Evolutionary conservation across 306 rosid genomes (phyloP), one percentile per base, ranked within the genome.

Genomic region (Medicago arabica): DNA sequence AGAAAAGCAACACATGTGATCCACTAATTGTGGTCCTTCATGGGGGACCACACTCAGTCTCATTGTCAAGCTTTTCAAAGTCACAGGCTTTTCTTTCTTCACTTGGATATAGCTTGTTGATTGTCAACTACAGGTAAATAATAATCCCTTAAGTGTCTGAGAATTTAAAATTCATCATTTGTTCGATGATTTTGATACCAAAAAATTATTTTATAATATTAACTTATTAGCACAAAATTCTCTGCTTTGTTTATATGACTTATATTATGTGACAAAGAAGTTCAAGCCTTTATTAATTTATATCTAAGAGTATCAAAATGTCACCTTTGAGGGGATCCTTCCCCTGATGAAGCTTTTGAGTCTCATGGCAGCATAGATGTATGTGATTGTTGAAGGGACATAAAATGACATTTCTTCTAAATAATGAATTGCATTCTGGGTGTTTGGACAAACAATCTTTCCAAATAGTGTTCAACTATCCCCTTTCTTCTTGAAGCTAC

Each of bases 111-210:
- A 92, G 78, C 75, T 84, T 95, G 87, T 81, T 95, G 82, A 58
- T 89, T 80, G 97, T 95, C 49, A 95, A 95, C 77, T 95, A 95
- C 85, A 85, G 99, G 99, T 90, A 79, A 72, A 77, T 19, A 64
- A 63, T 55, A 39, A 28, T 12, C 39, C 7, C 11, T 71, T 76
- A 14, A 64, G 53, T 69, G 55, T 50, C 59, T 41, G 44, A 78
- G 41, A 80, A 6, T 60, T 59, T 62, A 46, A 34, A 66, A 16
- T 41, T 69, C 59, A 63, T 70, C 11, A 10, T 25, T 55, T 28
- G 31, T 28, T 28, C 3, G 31, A 34, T 11, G 69, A 43, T 61
- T 59, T 73, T 43, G n/a, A 47, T 74, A 17, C 12, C 31, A 4
- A 28, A 7, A 73, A 46, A 10, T 43, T 53, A 10, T 51, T 53